phyloP scores from a whole-genome alignment of 1,284 basidiomycete genomes.

The Rhizoctonia solani region DNA sequence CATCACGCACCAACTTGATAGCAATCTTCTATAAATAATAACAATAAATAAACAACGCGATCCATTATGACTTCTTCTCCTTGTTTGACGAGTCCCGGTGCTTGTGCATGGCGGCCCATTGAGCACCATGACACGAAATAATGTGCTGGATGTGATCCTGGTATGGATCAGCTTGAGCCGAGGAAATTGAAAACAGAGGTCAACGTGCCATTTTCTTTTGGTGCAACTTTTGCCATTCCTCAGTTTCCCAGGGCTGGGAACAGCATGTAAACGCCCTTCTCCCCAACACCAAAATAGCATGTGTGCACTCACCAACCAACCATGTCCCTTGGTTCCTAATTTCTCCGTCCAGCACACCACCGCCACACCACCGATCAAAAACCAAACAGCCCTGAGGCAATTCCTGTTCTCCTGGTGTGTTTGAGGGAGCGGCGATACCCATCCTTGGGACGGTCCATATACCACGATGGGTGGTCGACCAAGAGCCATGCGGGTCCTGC shows the following conservation, averaged over 20 bases:
- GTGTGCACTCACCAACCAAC: neutral
- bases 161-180: neutral
- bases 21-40: neutral
- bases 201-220: constrained; percentile 2
- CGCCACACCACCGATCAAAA: constrained; percentile 7
- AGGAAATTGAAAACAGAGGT: neutral
- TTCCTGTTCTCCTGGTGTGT: neutral
- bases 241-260: no score
- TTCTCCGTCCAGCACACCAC: constrained; percentile 23
- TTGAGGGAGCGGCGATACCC: neutral
- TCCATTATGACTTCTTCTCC: neutral
- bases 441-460: neutral
- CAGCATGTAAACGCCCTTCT: no score
- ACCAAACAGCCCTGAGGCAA: constrained; percentile 9
- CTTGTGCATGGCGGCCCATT: constrained; percentile 28
- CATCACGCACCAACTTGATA: constrained; percentile 5
- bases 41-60: neutral
- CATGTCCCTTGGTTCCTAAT: constrained; percentile 3
- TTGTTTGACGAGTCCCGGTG: neutral
- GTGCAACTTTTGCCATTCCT: neutral
- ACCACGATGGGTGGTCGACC: neutral
- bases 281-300: neutral
- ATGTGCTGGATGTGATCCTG: neutral
- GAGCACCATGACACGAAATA: neutral
- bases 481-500: neutral